Evolutionary conservation across 2,329 filamentous ascomycete species (phyloP).

Genomic region (Byssothecium circinans): DNA sequence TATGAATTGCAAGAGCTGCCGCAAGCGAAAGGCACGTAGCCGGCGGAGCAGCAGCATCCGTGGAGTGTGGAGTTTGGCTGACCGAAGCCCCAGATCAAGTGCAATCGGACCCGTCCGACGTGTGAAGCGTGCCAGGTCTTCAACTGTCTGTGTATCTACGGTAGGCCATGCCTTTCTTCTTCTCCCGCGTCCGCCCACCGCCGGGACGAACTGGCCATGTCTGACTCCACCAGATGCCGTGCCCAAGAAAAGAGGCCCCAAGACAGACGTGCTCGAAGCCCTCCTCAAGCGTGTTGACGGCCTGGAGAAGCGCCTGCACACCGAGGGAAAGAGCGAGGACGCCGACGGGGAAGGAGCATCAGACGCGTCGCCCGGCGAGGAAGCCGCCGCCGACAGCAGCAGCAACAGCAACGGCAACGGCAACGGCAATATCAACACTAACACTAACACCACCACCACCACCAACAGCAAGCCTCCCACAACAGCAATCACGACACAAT

Average conservation of each 20-base stretch:
- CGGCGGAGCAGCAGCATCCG: constrained; percentile 14
- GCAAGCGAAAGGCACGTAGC: constrained; percentile 76
- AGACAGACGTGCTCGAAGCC: constrained; percentile 85
- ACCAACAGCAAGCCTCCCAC: too few relatives aligned
- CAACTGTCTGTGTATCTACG: constrained; percentile 84
- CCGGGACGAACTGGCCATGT: too few relatives aligned
- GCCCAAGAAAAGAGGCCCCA: constrained; percentile 86
- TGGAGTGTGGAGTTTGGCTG: constrained; percentile 7
- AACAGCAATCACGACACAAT: too few relatives aligned
- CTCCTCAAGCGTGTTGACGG: constrained; percentile 83
- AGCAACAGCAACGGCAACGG: constrained; percentile 8
- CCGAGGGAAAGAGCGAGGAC: constrained; percentile 50
- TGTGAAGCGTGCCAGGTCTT: constrained; percentile 91
- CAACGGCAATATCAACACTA: background rate
- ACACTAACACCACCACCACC: constrained; percentile 9
- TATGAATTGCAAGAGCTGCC: constrained; percentile 95
- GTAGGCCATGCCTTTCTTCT: constrained; percentile 50
- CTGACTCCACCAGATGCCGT: constrained; percentile 66
- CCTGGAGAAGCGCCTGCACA: constrained; percentile 75
- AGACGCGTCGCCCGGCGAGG: constrained; percentile 20
- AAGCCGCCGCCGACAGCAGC: constrained; percentile 20
- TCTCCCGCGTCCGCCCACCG: too few relatives aligned
- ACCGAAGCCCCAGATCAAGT: constrained; percentile 71
- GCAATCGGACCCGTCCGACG: constrained; percentile 79
- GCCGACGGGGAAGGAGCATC: constrained; percentile 29